Base-by-base conservation (phyloP, 306 rosid species). In the Vigna angularis region DNA sequence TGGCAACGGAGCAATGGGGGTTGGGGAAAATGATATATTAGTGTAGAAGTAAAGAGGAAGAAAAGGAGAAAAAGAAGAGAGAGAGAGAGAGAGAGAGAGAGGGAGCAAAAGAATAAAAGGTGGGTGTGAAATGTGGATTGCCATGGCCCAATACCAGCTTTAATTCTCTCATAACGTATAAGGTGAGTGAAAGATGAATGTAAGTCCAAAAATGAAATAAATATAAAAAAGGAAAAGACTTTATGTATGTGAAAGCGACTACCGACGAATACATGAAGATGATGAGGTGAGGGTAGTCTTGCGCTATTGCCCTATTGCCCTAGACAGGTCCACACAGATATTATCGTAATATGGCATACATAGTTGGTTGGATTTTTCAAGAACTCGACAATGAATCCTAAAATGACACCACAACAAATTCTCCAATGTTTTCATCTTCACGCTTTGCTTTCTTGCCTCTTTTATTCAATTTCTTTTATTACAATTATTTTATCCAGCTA, bases 111-210 rank as follows among this genome's bases (percentile, higher is more conserved):
- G 86, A 83, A 86, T 83, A 89, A 90, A 82, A 86, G 90, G 93
- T 92, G 79, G 97, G 89, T 86, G 91, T 77, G 81, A 80, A 85
- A 86, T 86, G 84, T 79, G 90, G 89, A 90, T 83, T 81, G 90
- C 87, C 91, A 82, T 85, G 95, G 90, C 93, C 97, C 97, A 89
- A 44, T 66, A 79, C 83, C 90, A 81, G 83, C 89, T 82, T 83
- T 85, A 82, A 70, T 77, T 74, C 56, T 56, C 65, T 81, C 70
- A 52, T 20, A 53, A 67, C 38, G 74, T 32, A 15, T 55, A 78
- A 63, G 48, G 2, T 34, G 40, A 48, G 52, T 30, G 12, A 66
- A 70, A 73, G 66, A 61, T 61, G 44, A 32, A 61, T 30, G 16
- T 61, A 30, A 61, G 50, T 51, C 17, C 47, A 69, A 64, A 72